Conservation (phyloP, 208 protist species). For the Trypanosoma platydactyli region DNA sequence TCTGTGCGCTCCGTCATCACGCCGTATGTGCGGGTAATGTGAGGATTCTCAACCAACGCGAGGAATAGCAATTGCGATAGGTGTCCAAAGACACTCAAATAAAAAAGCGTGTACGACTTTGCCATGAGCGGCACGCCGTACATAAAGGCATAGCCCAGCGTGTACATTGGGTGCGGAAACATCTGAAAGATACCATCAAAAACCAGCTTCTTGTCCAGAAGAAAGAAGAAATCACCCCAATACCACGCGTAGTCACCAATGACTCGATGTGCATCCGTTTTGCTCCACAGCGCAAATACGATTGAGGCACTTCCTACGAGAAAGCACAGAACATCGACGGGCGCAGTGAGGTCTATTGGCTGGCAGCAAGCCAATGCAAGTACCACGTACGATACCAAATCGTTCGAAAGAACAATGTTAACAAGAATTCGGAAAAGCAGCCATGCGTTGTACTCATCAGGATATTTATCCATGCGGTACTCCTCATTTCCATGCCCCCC, state of each 20-base stretch:
- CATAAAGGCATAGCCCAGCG: constrained; percentile 93
- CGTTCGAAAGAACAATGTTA: constrained; percentile 92
- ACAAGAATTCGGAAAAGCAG: constrained; percentile 93
- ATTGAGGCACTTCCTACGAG: constrained; percentile 68
- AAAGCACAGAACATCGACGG: constrained; percentile 63
- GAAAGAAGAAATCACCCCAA: constrained; percentile 97
- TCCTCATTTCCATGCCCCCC: constrained; percentile 32
- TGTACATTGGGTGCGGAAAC: constrained; percentile 96
- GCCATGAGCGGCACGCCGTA: constrained; percentile 92
- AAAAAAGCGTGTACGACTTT: constrained; percentile 92
- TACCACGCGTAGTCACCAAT: constrained; percentile 97
- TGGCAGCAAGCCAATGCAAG: constrained; percentile 68
- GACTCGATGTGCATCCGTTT: constrained; percentile 94
- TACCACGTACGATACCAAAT: constrained; percentile 86
- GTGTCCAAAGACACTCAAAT: constrained; percentile 91
- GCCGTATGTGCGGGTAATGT: constrained; percentile 84
- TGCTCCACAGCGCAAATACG: constrained; percentile 92
- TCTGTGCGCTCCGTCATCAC: constrained; percentile 18
- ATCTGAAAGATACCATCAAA: constrained; percentile 96
- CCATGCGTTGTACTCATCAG: constrained; percentile 94
- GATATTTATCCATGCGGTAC: constrained; percentile 55
- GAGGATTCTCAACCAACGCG: constrained; percentile 92
- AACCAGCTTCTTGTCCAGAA: constrained; percentile 89
- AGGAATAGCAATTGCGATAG: constrained; percentile 93
- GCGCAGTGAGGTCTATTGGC: constrained; percentile 33